Conservation (phyloP, 1,139 yeast genomes). For the Suhomyces maxii region DNA sequence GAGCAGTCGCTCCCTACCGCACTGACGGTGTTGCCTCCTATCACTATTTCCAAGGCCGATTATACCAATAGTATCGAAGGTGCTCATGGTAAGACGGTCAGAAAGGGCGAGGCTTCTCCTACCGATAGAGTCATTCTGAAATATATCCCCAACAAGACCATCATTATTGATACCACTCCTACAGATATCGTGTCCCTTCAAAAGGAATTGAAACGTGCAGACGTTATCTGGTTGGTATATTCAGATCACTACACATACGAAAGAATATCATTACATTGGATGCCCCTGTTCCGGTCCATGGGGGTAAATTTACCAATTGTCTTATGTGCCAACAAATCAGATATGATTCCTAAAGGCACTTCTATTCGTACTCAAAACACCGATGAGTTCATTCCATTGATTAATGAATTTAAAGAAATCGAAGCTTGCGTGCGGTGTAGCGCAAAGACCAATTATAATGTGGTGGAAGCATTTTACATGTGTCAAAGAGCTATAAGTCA, state of each 20-base stretch:
- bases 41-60: constrained; percentile 58
- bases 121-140: constrained; percentile 21
- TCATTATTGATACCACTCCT: constrained; percentile 77
- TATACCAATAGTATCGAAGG: constrained; percentile 27
- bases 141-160: constrained; percentile 65
- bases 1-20: constrained; percentile 57
- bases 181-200: constrained; percentile 63
- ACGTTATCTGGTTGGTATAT: constrained; percentile 90
- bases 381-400: constrained; percentile 82
- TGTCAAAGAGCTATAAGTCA: constrained; percentile 91
- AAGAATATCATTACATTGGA: constrained; percentile 88
- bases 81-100: constrained; percentile 7
- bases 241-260: constrained; percentile 94
- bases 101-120: constrained; percentile 4
- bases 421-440: constrained; percentile 89
- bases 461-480: constrained; percentile 84
- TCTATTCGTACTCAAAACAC: constrained; percentile 39
- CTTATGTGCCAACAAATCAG: constrained; percentile 82
- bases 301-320: constrained; percentile 95
- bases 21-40: constrained; percentile 72
- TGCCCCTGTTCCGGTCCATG: constrained; percentile 85
- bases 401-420: constrained; percentile 89
- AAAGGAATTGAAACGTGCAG: constrained; percentile 77
- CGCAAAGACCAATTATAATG: constrained; percentile 76
- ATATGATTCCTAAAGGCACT: constrained; percentile 28